Evolutionary conservation across 352 stramenopile species (phyloP), one percentile per base, ranked within the genome.

Genomic region (Phytopythium montanum): DNA sequence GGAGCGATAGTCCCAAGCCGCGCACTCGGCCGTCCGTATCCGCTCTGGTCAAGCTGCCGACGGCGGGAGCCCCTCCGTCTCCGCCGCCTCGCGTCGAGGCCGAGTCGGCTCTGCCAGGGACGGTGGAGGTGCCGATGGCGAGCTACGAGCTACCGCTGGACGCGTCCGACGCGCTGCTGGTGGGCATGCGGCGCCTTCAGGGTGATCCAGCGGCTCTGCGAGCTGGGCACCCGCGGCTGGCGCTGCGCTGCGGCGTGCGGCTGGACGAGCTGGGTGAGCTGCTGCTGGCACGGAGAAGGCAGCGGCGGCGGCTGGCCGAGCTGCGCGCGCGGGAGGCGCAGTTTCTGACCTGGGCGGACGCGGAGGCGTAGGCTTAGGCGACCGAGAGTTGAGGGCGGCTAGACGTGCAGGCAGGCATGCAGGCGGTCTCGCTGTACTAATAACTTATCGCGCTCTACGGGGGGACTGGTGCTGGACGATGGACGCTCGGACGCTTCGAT

Each of bases 131-230:
- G 26, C 61, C 69, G 28, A 81, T 93, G 79, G 84, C 75, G 14
- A 80, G 65, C 56, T 89, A 88, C 54, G 76, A 91, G 42, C 38
- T 87, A 44, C 64, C 70, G n/a, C 72, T 93, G 36, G 79, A 93
- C 38, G 66, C 90, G n/a, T 65, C 73, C 0, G 76, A 80, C 48
- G 64, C 66, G 19, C 54, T 89, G 38, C 61, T 81, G 16, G 61
- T 59, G 31, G 62, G 67, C n/a, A 54, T 54, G 4, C 48, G 48
- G 23, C 48, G 48, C 14, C 18, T 21, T 18, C 26, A 33, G 21
- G 48, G 13, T 25, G 23, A 52, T 0, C 31, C 44, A 16, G 72
- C 81, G 60, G 68, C 73, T 38, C 39, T 60, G 0, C 75, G 70
- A n/a, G 64, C 81, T 42, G 79, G 79, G 4, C 69, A 76, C 26